Evolutionary conservation across 768 basidiomycete genomes (phyloP).

Genomic region (Rhodotorula paludigena): DNA sequence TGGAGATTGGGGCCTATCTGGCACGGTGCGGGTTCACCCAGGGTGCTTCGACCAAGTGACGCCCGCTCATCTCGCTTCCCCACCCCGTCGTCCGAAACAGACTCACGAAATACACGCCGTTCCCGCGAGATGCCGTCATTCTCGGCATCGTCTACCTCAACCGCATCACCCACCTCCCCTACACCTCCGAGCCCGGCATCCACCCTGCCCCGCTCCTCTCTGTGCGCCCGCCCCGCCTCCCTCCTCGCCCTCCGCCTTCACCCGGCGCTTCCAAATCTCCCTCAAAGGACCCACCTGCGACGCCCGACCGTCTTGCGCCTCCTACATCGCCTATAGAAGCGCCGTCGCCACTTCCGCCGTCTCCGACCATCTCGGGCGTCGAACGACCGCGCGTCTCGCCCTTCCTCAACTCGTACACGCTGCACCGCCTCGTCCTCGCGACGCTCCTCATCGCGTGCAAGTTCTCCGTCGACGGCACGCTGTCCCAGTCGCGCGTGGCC

Average conservation of each 20-base stretch:
- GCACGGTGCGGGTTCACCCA: constrained; percentile 11
- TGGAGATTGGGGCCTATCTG: constrained; percentile 12
- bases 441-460: constrained; percentile 32
- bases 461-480: constrained; percentile 31
- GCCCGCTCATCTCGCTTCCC: not conserved
- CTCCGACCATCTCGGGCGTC: constrained; percentile 6
- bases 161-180: constrained; percentile 36
- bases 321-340: not conserved
- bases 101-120: constrained; percentile 34
- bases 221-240: not conserved
- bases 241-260: not conserved
- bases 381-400: constrained; percentile 1
- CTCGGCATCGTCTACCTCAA: constrained; percentile 39
- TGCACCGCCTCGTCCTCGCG: constrained; percentile 37
- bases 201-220: constrained; percentile 7
- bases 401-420: constrained; percentile 34
- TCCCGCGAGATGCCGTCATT: constrained; percentile 38
- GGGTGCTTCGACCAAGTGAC: no score
- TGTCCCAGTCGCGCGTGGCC: constrained; percentile 29
- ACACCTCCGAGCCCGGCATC: not conserved
- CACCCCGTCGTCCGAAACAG: constrained; percentile 9
- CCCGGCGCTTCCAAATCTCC: no score
- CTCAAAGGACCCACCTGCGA: no score
- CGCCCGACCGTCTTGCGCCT: not conserved
- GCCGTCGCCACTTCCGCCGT: constrained; percentile 4